Conservation (phyloP, 306 rosid species). For the Herpetospermum pedunculosum region DNA sequence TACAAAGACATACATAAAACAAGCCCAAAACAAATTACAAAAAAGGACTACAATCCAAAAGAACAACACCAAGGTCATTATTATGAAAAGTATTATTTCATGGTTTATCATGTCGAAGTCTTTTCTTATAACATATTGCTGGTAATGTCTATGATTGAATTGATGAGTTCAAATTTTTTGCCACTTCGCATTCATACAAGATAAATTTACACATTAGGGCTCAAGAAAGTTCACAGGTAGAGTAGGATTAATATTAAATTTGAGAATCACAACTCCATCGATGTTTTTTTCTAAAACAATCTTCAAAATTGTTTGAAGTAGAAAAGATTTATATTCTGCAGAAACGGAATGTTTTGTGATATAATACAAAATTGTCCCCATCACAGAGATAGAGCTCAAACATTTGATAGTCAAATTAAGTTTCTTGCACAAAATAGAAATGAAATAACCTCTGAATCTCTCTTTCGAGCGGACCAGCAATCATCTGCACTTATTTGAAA, state of each 20-base stretch:
- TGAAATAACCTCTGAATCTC: conserved; percentile 50
- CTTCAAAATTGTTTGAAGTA: not conserved
- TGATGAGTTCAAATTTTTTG: not conserved
- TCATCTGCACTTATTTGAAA: conserved; percentile 57
- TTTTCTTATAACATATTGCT: not conserved
- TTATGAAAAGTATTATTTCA: not conserved
- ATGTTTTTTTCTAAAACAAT: not conserved
- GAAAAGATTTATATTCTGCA: not conserved
- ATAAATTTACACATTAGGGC: not conserved
- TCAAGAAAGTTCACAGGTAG: not conserved
- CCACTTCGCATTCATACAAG: not conserved
- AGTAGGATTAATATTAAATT: not conserved
- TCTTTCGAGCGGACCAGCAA: conserved; percentile 55
- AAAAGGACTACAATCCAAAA: no score
- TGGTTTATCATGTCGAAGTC: not conserved
- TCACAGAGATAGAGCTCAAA: no score
- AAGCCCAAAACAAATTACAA: no score
- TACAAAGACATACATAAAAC: no score
- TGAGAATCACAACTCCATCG: not conserved
- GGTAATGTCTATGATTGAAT: not conserved
- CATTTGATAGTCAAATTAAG: not conserved
- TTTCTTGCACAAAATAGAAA: not conserved
- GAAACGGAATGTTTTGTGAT: not conserved
- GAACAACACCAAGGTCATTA: no score
- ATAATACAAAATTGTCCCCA: not conserved